These are phyloP conservation scores for Talaromyces adpressus DNA, from an alignment of 495 filamentous ascomycete species.

Conservation along the genomic window DNA sequence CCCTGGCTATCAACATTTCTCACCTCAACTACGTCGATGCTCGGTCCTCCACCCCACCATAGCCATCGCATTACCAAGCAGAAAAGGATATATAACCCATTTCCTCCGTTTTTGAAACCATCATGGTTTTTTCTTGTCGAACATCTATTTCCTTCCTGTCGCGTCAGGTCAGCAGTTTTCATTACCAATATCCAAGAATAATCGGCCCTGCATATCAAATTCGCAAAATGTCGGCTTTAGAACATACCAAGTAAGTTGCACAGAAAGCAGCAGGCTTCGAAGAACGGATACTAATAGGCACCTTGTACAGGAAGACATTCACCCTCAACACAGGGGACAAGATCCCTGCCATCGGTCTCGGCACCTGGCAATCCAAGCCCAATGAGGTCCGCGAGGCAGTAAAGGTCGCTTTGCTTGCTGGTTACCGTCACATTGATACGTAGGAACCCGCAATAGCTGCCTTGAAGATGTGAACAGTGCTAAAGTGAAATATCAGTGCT, in stretches of 20 bases:
- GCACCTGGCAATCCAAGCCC: conserved; percentile 70
- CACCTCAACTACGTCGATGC: neutral
- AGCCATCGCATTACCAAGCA: neutral
- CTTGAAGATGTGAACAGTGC: conserved; percentile 27
- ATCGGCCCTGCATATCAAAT: neutral
- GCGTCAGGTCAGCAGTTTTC: neutral
- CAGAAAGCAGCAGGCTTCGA: neutral
- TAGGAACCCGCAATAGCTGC: conserved; percentile 14
- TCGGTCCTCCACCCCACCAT: neutral
- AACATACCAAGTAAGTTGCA: conserved; percentile 34
- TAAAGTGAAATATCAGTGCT: conserved; percentile 39
- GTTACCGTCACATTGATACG: conserved; percentile 68
- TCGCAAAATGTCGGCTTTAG: conserved; percentile 32
- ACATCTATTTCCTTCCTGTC: neutral
- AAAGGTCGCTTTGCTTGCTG: conserved; percentile 63
- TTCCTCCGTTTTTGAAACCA: neutral
- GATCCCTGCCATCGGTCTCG: conserved; percentile 76
- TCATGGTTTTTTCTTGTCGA: neutral
- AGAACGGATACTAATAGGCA: neutral
- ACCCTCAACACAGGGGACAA: conserved; percentile 73
- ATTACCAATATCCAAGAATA: neutral
- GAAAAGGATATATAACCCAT: neutral
- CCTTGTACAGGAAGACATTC: conserved; percentile 47
- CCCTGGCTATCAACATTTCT: neutral
- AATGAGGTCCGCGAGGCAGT: conserved; percentile 65